phyloP scores from a whole-genome alignment of 2,329 filamentous ascomycete species.

The Talaromyces pinophilus region DNA sequence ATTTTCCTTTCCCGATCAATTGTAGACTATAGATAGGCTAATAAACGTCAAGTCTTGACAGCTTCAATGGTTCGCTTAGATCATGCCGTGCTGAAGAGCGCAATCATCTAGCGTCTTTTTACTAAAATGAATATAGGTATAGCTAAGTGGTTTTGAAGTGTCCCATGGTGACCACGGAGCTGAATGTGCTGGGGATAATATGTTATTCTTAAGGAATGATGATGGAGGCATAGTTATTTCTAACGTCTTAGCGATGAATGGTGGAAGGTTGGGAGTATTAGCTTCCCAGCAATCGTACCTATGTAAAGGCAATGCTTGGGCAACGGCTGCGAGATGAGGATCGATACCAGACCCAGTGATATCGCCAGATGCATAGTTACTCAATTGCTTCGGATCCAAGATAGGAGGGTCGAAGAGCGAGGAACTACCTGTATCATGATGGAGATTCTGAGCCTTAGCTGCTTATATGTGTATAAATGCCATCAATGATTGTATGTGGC shows the following conservation, averaged over 20 bases:
- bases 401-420: not conserved
- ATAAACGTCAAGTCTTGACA: constrained; percentile 51
- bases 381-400: not conserved
- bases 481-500: constrained; percentile 49
- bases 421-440: constrained; percentile 11
- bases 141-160: not conserved
- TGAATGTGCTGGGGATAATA: not conserved
- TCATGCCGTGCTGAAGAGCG: not conserved
- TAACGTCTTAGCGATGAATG: constrained; percentile 26
- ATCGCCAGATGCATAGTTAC: not conserved
- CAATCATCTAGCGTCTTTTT: not conserved
- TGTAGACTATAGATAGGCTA: constrained; percentile 51
- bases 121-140: not conserved
- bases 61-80: not conserved
- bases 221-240: constrained; percentile 8
- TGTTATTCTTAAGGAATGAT: not conserved
- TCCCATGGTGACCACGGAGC: not conserved
- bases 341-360: constrained; percentile 21
- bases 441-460: constrained; percentile 32
- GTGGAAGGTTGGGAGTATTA: constrained; percentile 21
- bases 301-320: constrained; percentile 44
- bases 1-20: constrained; percentile 47
- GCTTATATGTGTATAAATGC: constrained; percentile 50
- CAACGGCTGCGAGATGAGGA: constrained; percentile 32
- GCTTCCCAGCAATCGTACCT: constrained; percentile 52